Evolutionary conservation across 345 rosid genomes (phyloP).

Genomic region (Gossypium raimondii): DNA sequence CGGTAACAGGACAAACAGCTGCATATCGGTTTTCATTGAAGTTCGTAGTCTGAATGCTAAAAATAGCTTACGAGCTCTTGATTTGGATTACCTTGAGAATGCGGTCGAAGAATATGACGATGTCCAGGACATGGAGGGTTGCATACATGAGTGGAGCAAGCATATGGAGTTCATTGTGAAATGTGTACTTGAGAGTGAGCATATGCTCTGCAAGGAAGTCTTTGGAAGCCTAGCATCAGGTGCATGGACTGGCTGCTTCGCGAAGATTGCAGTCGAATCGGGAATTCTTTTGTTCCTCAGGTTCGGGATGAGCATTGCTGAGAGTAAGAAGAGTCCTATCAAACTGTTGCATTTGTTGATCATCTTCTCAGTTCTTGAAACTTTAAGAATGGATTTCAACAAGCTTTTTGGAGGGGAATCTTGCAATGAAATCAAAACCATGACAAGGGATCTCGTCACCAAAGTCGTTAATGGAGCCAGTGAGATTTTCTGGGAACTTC

Average conservation of each 20-base stretch:
- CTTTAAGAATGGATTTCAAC: slow-evolving; percentile 59
- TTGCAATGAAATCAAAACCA: slow-evolving; percentile 49
- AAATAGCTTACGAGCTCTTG: slow-evolving; percentile 35
- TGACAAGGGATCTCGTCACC: slow-evolving; percentile 54
- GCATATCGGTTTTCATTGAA: slow-evolving; percentile 33
- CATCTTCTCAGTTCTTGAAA: slow-evolving; percentile 52
- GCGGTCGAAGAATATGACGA: slow-evolving; percentile 39
- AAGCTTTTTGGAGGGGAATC: slow-evolving; percentile 47
- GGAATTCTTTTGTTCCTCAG: slow-evolving; percentile 42
- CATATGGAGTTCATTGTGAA: slow-evolving; percentile 51
- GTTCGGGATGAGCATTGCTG: slow-evolving; percentile 55
- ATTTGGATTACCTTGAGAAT: slow-evolving; percentile 43
- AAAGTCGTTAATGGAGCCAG: slow-evolving; percentile 51
- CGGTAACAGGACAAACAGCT: slow-evolving; percentile 32
- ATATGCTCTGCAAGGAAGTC: slow-evolving; percentile 42
- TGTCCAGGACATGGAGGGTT: slow-evolving; percentile 36
- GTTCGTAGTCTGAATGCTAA: slow-evolving; percentile 36
- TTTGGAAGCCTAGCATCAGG: slow-evolving; percentile 33
- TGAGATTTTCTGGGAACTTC: slow-evolving; percentile 72
- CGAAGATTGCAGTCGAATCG: slow-evolving; percentile 46
- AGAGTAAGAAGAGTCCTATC: slow-evolving; percentile 52
- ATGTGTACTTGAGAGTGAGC: slow-evolving; percentile 45
- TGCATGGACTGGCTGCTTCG: slow-evolving; percentile 40
- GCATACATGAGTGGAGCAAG: slow-evolving; percentile 49
- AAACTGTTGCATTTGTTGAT: slow-evolving; percentile 67